phyloP scores from a whole-genome alignment of 108 stramenopile genomes.

The Cylindrotheca fusiformis region DNA sequence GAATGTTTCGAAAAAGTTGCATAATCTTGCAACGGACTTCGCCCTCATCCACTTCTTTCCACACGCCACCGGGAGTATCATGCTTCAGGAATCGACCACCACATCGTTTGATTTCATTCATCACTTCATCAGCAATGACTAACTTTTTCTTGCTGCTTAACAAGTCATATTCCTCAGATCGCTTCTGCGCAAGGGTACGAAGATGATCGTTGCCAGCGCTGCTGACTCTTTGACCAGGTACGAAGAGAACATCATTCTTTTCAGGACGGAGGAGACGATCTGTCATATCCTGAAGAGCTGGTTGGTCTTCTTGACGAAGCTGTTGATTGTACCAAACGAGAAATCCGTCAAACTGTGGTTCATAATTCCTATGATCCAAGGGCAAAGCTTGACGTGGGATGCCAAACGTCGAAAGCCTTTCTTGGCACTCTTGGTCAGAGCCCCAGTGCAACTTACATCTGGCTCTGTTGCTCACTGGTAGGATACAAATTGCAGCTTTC shows the following conservation, averaged over 20 bases:
- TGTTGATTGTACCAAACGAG: neutral
- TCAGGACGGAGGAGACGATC: neutral
- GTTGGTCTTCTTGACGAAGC: neutral
- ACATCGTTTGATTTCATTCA: neutral
- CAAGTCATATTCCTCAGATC: neutral
- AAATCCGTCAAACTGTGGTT: neutral
- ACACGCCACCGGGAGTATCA: constrained; percentile 4
- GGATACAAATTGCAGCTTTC: neutral
- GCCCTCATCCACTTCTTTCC: constrained; percentile 5
- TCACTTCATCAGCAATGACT: neutral
- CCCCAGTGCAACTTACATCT: neutral
- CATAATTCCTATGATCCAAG: neutral
- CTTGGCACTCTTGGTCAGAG: neutral
- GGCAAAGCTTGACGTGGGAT: neutral
- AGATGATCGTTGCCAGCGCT: constrained; percentile 7
- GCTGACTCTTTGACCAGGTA: constrained; percentile 3
- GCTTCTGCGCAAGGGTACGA: neutral
- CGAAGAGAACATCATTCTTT: constrained; percentile 9
- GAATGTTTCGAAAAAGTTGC: neutral
- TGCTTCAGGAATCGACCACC: constrained; percentile 12
- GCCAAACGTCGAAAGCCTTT: neutral
- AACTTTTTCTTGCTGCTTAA: neutral
- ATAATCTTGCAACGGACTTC: constrained; percentile 7
- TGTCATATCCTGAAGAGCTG: neutral
- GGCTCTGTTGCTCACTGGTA: neutral